phyloP scores from a whole-genome alignment of 2,329 filamentous ascomycete species.

The Trichocomaceae sp. region DNA sequence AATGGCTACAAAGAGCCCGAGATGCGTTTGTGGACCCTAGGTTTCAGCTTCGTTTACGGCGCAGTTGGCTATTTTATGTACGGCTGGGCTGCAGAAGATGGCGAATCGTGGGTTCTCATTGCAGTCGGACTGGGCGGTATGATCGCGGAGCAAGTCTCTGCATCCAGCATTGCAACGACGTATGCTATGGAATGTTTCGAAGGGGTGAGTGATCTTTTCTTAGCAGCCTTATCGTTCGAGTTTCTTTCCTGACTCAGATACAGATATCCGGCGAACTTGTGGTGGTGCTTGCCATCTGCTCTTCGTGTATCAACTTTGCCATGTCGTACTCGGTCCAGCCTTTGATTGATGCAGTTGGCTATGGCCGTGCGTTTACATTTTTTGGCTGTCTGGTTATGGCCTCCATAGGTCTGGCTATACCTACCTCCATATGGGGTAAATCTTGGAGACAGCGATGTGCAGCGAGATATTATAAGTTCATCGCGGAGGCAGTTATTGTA shows the following conservation, averaged over 20 bases:
- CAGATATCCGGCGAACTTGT: constrained; percentile 35
- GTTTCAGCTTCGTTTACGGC: constrained; percentile 24
- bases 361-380: constrained; percentile 30
- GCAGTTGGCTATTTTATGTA: constrained; percentile 34
- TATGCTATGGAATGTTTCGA: constrained; percentile 40
- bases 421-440: constrained; percentile 30
- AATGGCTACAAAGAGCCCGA: constrained; percentile 33
- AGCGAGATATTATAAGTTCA: constrained; percentile 21
- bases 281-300: constrained; percentile 33
- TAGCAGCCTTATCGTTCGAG: neutral
- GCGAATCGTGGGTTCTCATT: constrained; percentile 30
- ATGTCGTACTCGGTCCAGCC: constrained; percentile 36
- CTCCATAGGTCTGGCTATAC: constrained; percentile 17
- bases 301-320: constrained; percentile 28
- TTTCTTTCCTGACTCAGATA: neutral
- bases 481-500: constrained; percentile 16
- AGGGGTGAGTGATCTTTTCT: constrained; percentile 19
- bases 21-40: constrained; percentile 30
- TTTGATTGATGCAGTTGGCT: constrained; percentile 33
- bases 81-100: constrained; percentile 33
- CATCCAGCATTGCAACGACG: constrained; percentile 22
- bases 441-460: constrained; percentile 22
- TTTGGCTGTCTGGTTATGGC: constrained; percentile 27
- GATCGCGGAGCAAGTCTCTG: constrained; percentile 37
- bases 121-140: constrained; percentile 33